phyloP scores from a whole-genome alignment of 1,284 basidiomycete species.

The Austroboletus sp. region DNA sequence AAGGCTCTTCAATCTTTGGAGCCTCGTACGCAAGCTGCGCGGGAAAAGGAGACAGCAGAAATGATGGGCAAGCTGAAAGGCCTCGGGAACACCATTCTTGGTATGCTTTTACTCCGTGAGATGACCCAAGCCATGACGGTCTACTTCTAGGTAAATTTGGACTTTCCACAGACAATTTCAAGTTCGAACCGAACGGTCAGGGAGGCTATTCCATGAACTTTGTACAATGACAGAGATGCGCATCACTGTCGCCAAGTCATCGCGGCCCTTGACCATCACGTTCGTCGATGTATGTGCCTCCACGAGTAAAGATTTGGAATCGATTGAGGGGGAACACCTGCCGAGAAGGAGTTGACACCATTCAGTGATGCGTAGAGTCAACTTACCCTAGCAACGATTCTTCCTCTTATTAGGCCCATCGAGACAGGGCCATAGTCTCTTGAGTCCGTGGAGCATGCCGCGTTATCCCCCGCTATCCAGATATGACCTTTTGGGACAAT shows the following conservation, averaged over 20 bases:
- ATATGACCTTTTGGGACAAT: slow-evolving; percentile 76
- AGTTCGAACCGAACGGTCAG: slow-evolving; percentile 85
- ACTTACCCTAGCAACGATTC: slow-evolving; percentile 69
- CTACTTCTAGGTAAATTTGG: slow-evolving; percentile 66
- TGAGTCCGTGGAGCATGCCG: slow-evolving; percentile 79
- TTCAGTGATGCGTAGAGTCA: slow-evolving; percentile 1
- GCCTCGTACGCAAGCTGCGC: slow-evolving; percentile 64
- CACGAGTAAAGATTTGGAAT: slow-evolving; percentile 45
- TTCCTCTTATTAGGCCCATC: slow-evolving; percentile 73
- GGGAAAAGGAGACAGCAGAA: slow-evolving; percentile 84
- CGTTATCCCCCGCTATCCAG: slow-evolving; percentile 93
- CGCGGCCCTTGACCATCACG: slow-evolving; percentile 1
- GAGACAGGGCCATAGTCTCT: slow-evolving; percentile 88
- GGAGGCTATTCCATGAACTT: slow-evolving; percentile 95
- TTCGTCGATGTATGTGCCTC: slow-evolving; percentile 43
- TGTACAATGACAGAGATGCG: slow-evolving; percentile 34
- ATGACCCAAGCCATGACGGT: not conserved
- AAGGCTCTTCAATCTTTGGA: slow-evolving; percentile 52
- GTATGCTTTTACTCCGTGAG: slow-evolving; percentile 37
- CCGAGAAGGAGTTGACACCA: not conserved
- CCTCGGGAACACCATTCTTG: slow-evolving; percentile 86
- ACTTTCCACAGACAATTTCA: slow-evolving; percentile 87
- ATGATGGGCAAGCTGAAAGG: slow-evolving; percentile 92
- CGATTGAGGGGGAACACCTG: slow-evolving; percentile 52
- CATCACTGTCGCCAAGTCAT: slow-evolving; percentile 1